Conservation (phyloP, 352 stramenopile species). For the Globisporangium iwayamae region DNA sequence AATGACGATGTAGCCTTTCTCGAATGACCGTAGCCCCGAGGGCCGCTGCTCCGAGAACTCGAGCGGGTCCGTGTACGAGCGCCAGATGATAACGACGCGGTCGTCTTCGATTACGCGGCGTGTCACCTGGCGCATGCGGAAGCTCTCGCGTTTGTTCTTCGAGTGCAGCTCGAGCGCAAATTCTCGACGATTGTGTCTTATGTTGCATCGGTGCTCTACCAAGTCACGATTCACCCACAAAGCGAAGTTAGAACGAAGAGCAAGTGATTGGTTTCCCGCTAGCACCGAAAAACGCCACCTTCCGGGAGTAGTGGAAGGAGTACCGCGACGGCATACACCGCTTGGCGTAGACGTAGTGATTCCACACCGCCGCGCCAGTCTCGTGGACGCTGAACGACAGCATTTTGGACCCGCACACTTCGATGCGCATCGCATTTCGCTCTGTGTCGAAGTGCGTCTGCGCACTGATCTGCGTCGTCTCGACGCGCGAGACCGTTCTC, state of each 20-base stretch:
- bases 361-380: conserved; percentile 30
- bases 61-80: conserved; percentile 35
- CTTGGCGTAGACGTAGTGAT: conserved; percentile 28
- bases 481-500: too few relatives aligned
- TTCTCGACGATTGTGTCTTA: conserved; percentile 2
- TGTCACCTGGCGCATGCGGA: conserved; percentile 33
- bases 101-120: too few relatives aligned
- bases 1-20: too few relatives aligned
- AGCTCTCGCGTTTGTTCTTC: conserved; percentile 34
- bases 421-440: conserved; percentile 14
- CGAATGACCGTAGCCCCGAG: too few relatives aligned
- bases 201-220: not conserved
- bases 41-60: conserved; percentile 36
- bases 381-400: conserved; percentile 31
- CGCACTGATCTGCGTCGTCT: conserved; percentile 25
- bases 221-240: too few relatives aligned
- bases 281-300: too few relatives aligned
- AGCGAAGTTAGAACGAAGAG: too few relatives aligned
- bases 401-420: conserved; percentile 29
- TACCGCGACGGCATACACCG: conserved; percentile 26
- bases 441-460: conserved; percentile 22
- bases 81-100: conserved; percentile 42
- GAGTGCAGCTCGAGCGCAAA: conserved; percentile 28
- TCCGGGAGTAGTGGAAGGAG: conserved; percentile 27
- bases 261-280: too few relatives aligned